phyloP scores from a whole-genome alignment of 2,329 filamentous ascomycete species.

The Emericellopsis atlantica region DNA sequence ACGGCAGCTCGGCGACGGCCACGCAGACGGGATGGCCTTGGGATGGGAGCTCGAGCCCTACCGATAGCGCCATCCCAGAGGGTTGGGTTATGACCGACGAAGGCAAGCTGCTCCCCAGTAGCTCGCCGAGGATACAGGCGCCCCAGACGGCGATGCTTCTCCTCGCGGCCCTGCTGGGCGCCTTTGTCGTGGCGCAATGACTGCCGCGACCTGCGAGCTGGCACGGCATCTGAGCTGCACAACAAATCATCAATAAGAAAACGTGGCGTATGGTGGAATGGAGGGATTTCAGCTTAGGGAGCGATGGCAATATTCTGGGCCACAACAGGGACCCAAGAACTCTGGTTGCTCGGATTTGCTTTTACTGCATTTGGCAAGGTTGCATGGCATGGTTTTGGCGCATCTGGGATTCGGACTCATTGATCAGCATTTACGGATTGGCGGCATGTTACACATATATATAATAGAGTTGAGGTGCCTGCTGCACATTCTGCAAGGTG shows the following conservation, averaged over 20 bases:
- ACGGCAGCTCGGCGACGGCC: slow-evolving; percentile 35
- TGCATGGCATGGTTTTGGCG: background rate
- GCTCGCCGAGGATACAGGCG: slow-evolving; percentile 1
- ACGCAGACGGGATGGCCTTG: slow-evolving; percentile 57
- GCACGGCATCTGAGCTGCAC: too few species aligned
- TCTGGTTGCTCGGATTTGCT: too few species aligned
- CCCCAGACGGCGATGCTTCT: background rate
- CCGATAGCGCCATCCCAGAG: slow-evolving; percentile 50
- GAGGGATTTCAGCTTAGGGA: too few species aligned
- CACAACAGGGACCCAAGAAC: too few species aligned
- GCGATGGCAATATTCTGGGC: too few species aligned
- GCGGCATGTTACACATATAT: too few species aligned
- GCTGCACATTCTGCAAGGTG: too few species aligned
- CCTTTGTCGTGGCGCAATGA: background rate
- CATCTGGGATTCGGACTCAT: too few species aligned
- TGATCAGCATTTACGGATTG: too few species aligned
- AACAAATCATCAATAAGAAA: too few species aligned
- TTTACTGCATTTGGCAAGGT: background rate
- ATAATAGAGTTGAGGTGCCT: too few species aligned
- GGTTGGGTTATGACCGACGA: slow-evolving; percentile 71
- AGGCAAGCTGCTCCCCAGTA: slow-evolving; percentile 61
- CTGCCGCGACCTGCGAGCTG: background rate
- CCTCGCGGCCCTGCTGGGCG: background rate
- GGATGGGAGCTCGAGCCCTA: slow-evolving; percentile 42
- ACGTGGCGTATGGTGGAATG: too few species aligned